phyloP scores from a whole-genome alignment of 495 filamentous ascomycete species.

The Cudoniella acicularis region DNA sequence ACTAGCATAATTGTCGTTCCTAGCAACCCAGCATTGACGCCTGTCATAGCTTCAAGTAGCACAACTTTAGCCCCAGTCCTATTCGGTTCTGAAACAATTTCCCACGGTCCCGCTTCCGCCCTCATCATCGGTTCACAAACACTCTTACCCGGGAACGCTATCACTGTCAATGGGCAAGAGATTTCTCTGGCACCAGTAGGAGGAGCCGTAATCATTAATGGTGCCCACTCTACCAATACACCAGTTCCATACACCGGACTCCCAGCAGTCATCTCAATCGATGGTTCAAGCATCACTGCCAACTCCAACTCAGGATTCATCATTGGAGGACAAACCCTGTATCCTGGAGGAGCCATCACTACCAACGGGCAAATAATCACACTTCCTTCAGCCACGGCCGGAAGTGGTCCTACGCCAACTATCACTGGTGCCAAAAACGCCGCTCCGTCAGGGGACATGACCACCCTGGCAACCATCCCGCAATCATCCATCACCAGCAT shows the following conservation, averaged over 20 bases:
- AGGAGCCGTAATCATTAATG: conserved; percentile 16
- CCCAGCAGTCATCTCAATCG: conserved; percentile 14
- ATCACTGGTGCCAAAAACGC: conserved; percentile 2
- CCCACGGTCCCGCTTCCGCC: conserved; percentile 5
- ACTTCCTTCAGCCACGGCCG: neutral
- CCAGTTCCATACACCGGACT: neutral
- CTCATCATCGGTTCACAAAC: conserved; percentile 17
- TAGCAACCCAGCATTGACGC: neutral
- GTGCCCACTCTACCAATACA: neutral
- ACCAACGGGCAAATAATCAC: conserved; percentile 10
- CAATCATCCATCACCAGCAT: neutral
- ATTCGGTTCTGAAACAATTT: conserved; percentile 18
- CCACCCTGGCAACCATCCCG: neutral
- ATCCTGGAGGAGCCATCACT: conserved; percentile 18
- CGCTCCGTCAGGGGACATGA: neutral
- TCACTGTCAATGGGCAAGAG: conserved; percentile 17
- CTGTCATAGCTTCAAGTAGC: neutral
- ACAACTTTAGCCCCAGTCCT: neutral
- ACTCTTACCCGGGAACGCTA: conserved; percentile 10
- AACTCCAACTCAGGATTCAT: conserved; percentile 12
- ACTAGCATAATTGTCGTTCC: neutral
- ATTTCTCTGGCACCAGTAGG: conserved; percentile 9
- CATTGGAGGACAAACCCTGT: conserved; percentile 22
- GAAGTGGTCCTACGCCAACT: neutral
- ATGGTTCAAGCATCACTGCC: conserved; percentile 14